Base-by-base conservation (phyloP, 2,329 filamentous ascomycete genomes). In the Microdochium nivale region DNA sequence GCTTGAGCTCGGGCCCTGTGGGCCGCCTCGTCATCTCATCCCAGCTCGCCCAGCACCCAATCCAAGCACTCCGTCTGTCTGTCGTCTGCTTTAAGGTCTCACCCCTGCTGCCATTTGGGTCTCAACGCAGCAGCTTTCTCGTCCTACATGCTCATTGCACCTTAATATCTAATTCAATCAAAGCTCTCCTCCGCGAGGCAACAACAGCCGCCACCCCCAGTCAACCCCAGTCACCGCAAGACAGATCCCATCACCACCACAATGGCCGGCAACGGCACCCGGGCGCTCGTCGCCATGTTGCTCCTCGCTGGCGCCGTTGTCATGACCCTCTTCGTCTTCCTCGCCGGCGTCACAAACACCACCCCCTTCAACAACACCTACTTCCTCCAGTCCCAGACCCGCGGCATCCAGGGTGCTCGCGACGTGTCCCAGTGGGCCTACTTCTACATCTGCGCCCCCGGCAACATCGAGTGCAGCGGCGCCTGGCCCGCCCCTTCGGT, bases 381-480 rank as follows among this genome's bases (percentile, higher is more conserved):
- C 71, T 96, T 96, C 75, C 81, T 97, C 30, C 77, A 86, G 64
- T 88, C 88, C 61, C 79, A 87, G 64, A 96, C 91, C 1, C 73
- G 72, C 30, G 81, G 77, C 63, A 90, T 95, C 63, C 74, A 79
- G 2, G 84, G 84, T 48, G 85, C 89, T 13, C 80, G 84, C 50
- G 56, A 75, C 49, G 60, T 78, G 19, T 85, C 89, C 13, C 84
- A 92, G 71, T 97, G 92, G 92, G 95, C 90, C 33, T 95, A 87
- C 71, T 94, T 95, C 76, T 85, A 88, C 67, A 75, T 95, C 55
- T 95, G 91, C 71, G 81, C 84, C 50, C 74, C 74, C 27, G 72
- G 71, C 55, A 80, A 84, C 65, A 75, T 74, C 49, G 70, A 87
- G 69, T 96, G 90, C 70, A 79, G 82, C 54, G 62, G 62, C 1